Base-by-base conservation (phyloP, 1,139 yeast genomes). In the Debaryomyces nepalensis region DNA sequence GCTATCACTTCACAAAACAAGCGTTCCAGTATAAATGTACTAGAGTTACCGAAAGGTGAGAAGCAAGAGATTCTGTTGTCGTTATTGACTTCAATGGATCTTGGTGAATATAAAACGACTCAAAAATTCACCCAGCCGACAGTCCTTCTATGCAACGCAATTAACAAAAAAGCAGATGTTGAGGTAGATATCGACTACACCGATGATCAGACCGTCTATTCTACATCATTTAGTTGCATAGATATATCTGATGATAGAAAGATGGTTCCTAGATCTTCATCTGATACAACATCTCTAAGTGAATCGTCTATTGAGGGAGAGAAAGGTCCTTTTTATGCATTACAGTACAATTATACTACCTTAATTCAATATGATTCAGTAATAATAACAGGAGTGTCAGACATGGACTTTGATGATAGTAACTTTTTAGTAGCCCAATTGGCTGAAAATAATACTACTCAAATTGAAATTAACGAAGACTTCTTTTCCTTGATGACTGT, bases 261-360 rank as follows among this genome's bases (percentile, higher is more conserved):
- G 24, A 47, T 56, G 26, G 63, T 81, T 6, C 89, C 90, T 1
- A 63, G 74, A 27, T 73, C 86, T 0, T 44, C 59, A 3, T 35
- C 49, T 1, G 52, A 55, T 23, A 55, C 65, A 0, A 40, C 42
- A 1, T 56, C 67, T 4, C 52, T 80, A 1, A 59, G 66, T 5
- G 81, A 77, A 31, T 81, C 88, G 0, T 77, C 85, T 0, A 51
- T 68, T 33, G 84, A 77, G 9, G 85, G 78, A 2, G 64, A 65
- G 0, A 40, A 52, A 4, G 32, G 53, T 4, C 84, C 88, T 3
- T 78, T 75, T 51, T 60, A 74, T 47, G 71, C 77, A 5, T 33
- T 81, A 2, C 70, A 70, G 42, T 59, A 75, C 18, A 63, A 71
- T 20, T 51, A 69, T 1, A 51, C 64, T 3, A 52, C 64, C 1